Base-by-base conservation (phyloP, 768 basidiomycete genomes). In the Tulasnella sp. region DNA sequence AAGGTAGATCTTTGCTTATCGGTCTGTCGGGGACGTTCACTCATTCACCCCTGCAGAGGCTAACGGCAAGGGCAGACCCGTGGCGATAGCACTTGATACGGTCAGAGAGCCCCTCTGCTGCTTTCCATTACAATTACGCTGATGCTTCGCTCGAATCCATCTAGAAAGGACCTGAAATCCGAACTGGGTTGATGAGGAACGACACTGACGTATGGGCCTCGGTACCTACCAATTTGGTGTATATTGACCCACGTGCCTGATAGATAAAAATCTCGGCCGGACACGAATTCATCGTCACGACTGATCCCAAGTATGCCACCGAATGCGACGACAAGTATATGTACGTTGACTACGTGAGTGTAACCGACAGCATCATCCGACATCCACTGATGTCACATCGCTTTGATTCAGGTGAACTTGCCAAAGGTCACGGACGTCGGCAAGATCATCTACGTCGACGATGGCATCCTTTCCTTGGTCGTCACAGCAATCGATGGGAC, bases 141-240 rank as follows among this genome's bases (percentile, higher is more conserved):
- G 52, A 63, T 27, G 34, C 53, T 34, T 54, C 48, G 46, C 32
- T 21, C 49, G 27, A 35, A 34, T 53, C 59, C 65, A 17, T 57
- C 7, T 19, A 93, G 90, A 99, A 99, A 89, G 96, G 96, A 57
- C 96, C 96, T 36, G 96, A 98, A 74, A 99, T 99, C 74, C 85
- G 96, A 62, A 98, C 96, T 41, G 96, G 96, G 57, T 66, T 91
- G 68, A 98, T 94, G 75, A 82, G 75, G 71, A 80, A 90, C 66
- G 78, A 80, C 69, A 75, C 76, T 62, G 96, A 99, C 67, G 91
- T 96, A 69, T 63, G 87, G 75, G 39, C 31, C 3, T 8, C 21
- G 17, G 17, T 31, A 15, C 62, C 27, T 39, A 52, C 29, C 21
- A 8, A 7, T n/a, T n/a, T 39, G 17, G 25, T 57, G 19, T 31